These are phyloP conservation scores for Tylopilus sp. DNA, from an alignment of 768 basidiomycete genomes.

Conservation along the genomic window DNA sequence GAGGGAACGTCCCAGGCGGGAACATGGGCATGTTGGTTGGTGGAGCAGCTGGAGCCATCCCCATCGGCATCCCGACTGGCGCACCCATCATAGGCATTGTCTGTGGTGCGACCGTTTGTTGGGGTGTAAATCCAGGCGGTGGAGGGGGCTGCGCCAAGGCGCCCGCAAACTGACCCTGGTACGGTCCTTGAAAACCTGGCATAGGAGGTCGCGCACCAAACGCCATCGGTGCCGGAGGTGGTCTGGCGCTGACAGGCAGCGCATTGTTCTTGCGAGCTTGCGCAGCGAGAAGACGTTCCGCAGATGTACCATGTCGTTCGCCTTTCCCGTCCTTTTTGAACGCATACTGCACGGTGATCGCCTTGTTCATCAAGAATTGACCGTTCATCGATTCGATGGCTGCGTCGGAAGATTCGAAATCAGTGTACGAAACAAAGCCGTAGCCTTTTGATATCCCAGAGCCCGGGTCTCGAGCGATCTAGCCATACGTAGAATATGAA, in stretches of 20 bases:
- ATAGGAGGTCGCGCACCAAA: slow-evolving; percentile 66
- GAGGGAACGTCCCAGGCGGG: slow-evolving; percentile 46
- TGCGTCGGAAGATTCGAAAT: slow-evolving; percentile 95
- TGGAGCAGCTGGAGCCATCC: slow-evolving; percentile 35
- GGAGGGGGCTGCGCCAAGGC: slow-evolving; percentile 79
- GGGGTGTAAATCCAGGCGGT: slow-evolving; percentile 74
- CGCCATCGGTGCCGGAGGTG: slow-evolving; percentile 70
- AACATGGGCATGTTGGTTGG: slow-evolving; percentile 43
- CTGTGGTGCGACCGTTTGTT: slow-evolving; percentile 60
- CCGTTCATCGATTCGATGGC: slow-evolving; percentile 97
- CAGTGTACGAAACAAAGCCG: slow-evolving; percentile 95
- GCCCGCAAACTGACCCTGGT: slow-evolving; percentile 93
- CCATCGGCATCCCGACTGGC: slow-evolving; percentile 31
- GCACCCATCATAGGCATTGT: slow-evolving; percentile 35
- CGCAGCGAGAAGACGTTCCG: slow-evolving; percentile 93
- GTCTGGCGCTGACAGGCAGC: slow-evolving; percentile 71
- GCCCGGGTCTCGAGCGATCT: slow-evolving; percentile 91
- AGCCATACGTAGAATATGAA: slow-evolving; percentile 4
- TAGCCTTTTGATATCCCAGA: slow-evolving; percentile 91
- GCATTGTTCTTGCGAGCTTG: slow-evolving; percentile 97
- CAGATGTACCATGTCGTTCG: slow-evolving; percentile 93
- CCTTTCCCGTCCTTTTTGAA: slow-evolving; percentile 99
- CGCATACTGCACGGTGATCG: slow-evolving; percentile 94
- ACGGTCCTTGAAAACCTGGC: slow-evolving; percentile 71
- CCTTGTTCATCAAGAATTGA: slow-evolving; percentile 98